These are phyloP conservation scores for Solanum chmielewskii DNA, from an alignment of 257 asterid genomes.

Conservation along the genomic window DNA sequence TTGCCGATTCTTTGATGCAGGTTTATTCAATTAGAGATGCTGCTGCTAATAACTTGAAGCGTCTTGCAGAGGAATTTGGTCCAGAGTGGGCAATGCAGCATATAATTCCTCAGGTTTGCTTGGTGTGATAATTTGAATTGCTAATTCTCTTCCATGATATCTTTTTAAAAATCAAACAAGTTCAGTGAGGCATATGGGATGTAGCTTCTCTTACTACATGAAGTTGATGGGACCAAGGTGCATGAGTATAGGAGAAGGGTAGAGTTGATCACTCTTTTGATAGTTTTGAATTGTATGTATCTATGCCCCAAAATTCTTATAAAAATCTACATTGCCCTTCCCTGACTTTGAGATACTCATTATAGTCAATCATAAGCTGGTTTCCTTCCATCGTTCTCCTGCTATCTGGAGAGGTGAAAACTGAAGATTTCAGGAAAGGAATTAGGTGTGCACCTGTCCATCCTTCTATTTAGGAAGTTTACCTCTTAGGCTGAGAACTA, in stretches of 20 bases:
- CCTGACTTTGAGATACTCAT: neutral
- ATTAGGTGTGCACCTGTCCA: neutral
- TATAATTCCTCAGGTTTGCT: slow-evolving; percentile 51
- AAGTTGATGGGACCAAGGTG: neutral
- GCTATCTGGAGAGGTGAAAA: neutral
- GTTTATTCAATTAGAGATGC: slow-evolving; percentile 51
- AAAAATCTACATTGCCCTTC: neutral
- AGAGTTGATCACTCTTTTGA: neutral
- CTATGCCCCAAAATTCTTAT: neutral
- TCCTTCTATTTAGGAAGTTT: neutral
- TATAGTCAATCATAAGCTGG: neutral
- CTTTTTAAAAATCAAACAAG: neutral
- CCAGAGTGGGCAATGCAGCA: slow-evolving; percentile 64
- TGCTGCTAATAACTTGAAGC: slow-evolving; percentile 48
- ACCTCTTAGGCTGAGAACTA: neutral
- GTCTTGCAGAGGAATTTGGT: slow-evolving; percentile 52
- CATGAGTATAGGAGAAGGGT: neutral
- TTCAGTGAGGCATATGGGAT: neutral
- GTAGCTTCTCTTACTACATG: neutral
- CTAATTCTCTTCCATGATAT: neutral
- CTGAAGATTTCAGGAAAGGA: neutral
- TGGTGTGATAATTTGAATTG: neutral
- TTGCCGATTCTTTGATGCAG: slow-evolving; percentile 12
- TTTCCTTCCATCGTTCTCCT: neutral
- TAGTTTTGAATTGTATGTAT: neutral